Evolutionary conservation across 805 yeast genomes (phyloP), one percentile per base, ranked within the genome.

Genomic region (Myxozyma monticola): DNA sequence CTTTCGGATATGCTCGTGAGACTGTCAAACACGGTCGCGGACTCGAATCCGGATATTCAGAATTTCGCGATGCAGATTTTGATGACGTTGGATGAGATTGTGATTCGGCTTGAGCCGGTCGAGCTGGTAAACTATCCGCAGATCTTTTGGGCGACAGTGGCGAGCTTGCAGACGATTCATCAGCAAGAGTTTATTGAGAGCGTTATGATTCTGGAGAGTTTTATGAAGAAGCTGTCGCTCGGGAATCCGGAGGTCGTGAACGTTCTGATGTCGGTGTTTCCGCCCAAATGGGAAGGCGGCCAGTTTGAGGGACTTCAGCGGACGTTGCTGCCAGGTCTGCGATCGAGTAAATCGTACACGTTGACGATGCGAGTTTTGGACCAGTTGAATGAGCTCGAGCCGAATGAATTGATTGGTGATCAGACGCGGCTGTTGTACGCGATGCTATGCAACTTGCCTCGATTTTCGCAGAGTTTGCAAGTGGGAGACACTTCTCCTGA

Each of bases 231-330:
- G 62, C 87, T 91, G 62, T 96, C 88, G 64, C 70, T 88, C 44
- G 89, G 85, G 56, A 81, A 95, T 0, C 85, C 84, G 0, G 96
- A 86, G 48, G 87, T 95, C 0, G 91, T 89, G 1, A 80, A 84
- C 21, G 83, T 95, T 65, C 74, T 90, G 51, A 79, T 87, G 15
- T 78, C 93, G 0, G 85, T 93, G 0, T 93, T 90, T 64, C 99
- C 99, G 0, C 82, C 93, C 0, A 84, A 86, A 50, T 93, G 98
- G 99, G 96, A 90, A 63, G 96, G 97, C 0, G 96, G 96, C 0
- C 78, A 82, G 49, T 93, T 89, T 66, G 91, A 84, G 62, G 98
- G 98, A 0, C 71, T 93, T 5, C 96, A 89, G 61, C 83, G 78
- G 38, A 75, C 85, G 17, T 80, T 90, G 0, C 72, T 88, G 77